phyloP scores from a whole-genome alignment of 257 asterid genomes.

The Cynanchum wilfordii region DNA sequence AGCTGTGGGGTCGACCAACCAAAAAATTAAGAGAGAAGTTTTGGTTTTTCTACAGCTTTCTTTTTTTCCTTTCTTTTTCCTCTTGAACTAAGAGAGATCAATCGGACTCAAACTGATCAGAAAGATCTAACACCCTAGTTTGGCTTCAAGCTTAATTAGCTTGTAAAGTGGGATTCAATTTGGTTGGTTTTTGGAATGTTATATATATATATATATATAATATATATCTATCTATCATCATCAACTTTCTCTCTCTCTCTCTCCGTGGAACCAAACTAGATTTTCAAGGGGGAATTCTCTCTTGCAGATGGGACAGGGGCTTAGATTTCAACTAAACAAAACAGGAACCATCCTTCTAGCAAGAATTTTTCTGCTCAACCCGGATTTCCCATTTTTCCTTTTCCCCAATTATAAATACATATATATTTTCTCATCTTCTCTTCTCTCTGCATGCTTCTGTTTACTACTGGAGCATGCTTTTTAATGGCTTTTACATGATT shows the following conservation, averaged over 20 bases:
- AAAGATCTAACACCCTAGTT: slow-evolving; percentile 21
- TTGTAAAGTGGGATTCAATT: no score
- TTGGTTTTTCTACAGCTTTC: slow-evolving; percentile 29
- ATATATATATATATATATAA: not conserved
- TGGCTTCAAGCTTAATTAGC: slow-evolving; percentile 20
- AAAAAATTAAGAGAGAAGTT: slow-evolving; percentile 7
- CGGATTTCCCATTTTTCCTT: not conserved
- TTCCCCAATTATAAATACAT: not conserved
- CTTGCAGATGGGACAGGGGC: slow-evolving; percentile 25
- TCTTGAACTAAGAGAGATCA: slow-evolving; percentile 9
- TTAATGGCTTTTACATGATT: not conserved
- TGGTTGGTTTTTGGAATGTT: slow-evolving; percentile 11
- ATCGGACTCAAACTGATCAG: slow-evolving; percentile 29
- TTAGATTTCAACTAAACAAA: slow-evolving; percentile 30
- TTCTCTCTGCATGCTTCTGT: not conserved
- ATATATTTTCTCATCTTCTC: no score
- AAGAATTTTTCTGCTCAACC: slow-evolving; percentile 10
- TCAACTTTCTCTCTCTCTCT: slow-evolving; percentile 3
- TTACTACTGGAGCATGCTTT: no score
- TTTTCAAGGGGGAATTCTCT: slow-evolving; percentile 22
- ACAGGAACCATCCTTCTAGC: not conserved
- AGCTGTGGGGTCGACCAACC: slow-evolving; percentile 19
- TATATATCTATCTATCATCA: not conserved
- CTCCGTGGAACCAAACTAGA: no score
- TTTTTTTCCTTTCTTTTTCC: no score